phyloP scores from a whole-genome alignment of 345 rosid genomes.

The Orychophragmus violaceus region DNA sequence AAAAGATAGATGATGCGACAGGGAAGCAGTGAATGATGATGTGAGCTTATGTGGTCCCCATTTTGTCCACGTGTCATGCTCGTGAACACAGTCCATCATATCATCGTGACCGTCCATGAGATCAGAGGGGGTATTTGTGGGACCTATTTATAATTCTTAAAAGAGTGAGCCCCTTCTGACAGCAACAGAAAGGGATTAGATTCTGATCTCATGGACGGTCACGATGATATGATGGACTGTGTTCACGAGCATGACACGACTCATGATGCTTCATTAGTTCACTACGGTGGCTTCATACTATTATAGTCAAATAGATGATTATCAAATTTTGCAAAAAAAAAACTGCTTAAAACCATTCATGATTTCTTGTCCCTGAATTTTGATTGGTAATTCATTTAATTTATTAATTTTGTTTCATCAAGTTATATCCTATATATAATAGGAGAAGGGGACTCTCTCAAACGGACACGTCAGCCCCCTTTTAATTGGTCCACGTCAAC shows the following conservation, averaged over 20 bases:
- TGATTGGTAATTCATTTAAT: not conserved
- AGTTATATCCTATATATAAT: no score
- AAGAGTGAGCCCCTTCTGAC: constrained; percentile 19
- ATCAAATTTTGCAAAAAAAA: not conserved
- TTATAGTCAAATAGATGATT: constrained; percentile 11
- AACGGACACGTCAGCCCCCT: no score
- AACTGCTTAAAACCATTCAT: constrained; percentile 1
- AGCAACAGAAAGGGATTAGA: constrained; percentile 26
- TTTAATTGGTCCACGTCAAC: no score
- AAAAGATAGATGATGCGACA: constrained; percentile 29
- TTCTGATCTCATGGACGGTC: constrained; percentile 33
- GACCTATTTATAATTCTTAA: constrained; percentile 21
- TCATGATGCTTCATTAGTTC: constrained; percentile 26
- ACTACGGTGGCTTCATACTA: not conserved
- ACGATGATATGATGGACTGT: constrained; percentile 30
- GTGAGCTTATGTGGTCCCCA: constrained; percentile 22
- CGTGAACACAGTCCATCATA: constrained; percentile 27
- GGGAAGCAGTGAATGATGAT: constrained; percentile 25
- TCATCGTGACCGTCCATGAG: constrained; percentile 33
- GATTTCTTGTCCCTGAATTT: not conserved
- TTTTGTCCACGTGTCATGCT: constrained; percentile 28
- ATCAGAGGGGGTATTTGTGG: constrained; percentile 15
- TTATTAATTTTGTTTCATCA: not conserved
- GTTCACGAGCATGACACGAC: constrained; percentile 32
- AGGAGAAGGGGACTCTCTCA: no score